These are phyloP conservation scores for Pyrenula massariospora DNA, from an alignment of 495 filamentous ascomycete genomes.

Conservation along the genomic window DNA sequence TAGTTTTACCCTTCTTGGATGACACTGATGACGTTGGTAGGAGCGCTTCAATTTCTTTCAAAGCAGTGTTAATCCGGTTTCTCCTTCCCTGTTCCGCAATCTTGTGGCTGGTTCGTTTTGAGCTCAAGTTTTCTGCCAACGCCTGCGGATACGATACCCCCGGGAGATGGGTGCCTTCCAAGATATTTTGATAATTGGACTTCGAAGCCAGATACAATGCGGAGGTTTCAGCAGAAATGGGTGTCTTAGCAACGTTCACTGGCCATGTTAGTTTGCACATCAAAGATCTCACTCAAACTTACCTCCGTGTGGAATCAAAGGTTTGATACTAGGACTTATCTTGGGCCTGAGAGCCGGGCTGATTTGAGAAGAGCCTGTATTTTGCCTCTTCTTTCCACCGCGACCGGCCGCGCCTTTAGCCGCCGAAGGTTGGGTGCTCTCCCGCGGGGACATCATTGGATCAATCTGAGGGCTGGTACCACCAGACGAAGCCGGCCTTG, in stretches of 20 bases:
- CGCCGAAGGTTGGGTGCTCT: constrained; percentile 13
- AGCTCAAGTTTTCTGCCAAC: constrained; percentile 83
- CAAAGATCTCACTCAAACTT: constrained; percentile 15
- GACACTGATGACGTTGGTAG: constrained; percentile 37
- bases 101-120: constrained; percentile 95
- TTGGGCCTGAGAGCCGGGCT: constrained; percentile 80
- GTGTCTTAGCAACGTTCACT: constrained; percentile 13
- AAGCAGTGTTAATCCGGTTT: constrained; percentile 87
- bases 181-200: constrained; percentile 95
- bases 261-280: constrained; percentile 2
- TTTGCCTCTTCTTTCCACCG: constrained; percentile 50
- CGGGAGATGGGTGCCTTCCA: constrained; percentile 82
- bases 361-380: constrained; percentile 62
- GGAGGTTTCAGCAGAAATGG: constrained; percentile 54
- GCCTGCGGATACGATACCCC: constrained; percentile 86
- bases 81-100: constrained; percentile 91
- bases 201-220: constrained; percentile 83
- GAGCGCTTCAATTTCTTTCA: constrained; percentile 81
- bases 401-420: constrained; percentile 10
- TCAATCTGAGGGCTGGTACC: constrained; percentile 41
- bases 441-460: constrained; percentile 14
- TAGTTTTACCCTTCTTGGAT: constrained; percentile 30
- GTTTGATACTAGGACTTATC: constrained; percentile 91
- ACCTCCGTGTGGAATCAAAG: constrained; percentile 69
- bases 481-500: constrained; percentile 30